Percentiles rank a stretch among this genome's conserved stretches.
Evolutionary conservation across 805 yeast genomes (phyloP).

Genomic region (Jamesozyma piceae): DNA sequence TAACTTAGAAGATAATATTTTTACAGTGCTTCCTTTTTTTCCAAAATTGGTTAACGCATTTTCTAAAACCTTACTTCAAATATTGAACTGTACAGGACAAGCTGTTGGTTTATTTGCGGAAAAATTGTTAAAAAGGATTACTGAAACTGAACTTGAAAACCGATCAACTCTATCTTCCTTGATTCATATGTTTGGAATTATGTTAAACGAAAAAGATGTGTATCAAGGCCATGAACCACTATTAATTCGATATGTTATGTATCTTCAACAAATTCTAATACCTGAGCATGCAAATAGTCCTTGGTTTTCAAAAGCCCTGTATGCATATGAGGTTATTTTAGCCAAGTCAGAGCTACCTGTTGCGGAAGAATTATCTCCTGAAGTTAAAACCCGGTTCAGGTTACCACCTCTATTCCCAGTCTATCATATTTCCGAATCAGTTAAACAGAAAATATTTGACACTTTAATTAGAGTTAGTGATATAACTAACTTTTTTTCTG

Average conservation of each 20-base stretch:
- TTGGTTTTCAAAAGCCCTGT: constrained; percentile 54
- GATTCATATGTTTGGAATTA: constrained; percentile 35
- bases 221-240: constrained; percentile 30
- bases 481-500: constrained; percentile 38
- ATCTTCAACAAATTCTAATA: constrained; percentile 31
- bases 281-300: constrained; percentile 34
- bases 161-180: constrained; percentile 32
- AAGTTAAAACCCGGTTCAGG: constrained; percentile 13
- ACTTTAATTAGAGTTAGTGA: constrained; percentile 34
- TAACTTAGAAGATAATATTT: constrained; percentile 34
- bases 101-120: constrained; percentile 30
- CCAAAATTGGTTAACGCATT: constrained; percentile 34
- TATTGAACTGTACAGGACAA: constrained; percentile 29
- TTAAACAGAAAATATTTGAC: constrained; percentile 34
- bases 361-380: constrained; percentile 29
- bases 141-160: constrained; percentile 30
- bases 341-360: constrained; percentile 44
- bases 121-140: constrained; percentile 32
- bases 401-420: constrained; percentile 15
- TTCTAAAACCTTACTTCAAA: constrained; percentile 34
- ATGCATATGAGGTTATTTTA: constrained; percentile 46
- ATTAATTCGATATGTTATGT: constrained; percentile 31
- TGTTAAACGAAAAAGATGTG: constrained; percentile 34
- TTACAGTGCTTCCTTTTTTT: constrained; percentile 35
- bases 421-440: constrained; percentile 16